Base-by-base conservation (phyloP, 2,329 filamentous ascomycete species). In the Pseudophaeomoniella oleicola region DNA sequence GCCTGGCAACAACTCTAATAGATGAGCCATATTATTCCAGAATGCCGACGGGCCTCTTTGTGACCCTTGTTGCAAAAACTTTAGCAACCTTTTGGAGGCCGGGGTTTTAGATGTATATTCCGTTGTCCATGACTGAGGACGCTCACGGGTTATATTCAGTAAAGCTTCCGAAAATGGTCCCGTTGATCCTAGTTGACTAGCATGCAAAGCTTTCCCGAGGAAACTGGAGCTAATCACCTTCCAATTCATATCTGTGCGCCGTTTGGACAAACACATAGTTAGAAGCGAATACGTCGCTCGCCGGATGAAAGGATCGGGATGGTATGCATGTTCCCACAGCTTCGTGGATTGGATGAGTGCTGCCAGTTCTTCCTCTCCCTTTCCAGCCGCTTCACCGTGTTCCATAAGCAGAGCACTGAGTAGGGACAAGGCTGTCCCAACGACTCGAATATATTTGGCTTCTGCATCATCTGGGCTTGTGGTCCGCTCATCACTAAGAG, bases 401-500 rank as follows among this genome's bases (percentile, higher is more conserved):
- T n/a, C n/a, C n/a, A 35, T 39, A 17, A 80, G 46, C 17, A 79
- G 55, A 38, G 67, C 66, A 12, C 64, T 65, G 14, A 78, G 59
- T 12, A 75, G 56, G 16, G 68, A 54, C 16, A 76, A 56, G 37
- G 67, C 72, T 5, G 72, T 72, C 2, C 71, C 68, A n/a, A 74
- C 66, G 3, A 94, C 86, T 33, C 90, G 72, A 42, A 77, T 73
- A 59, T 92, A 90, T 49, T 94, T 94, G 13, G 81, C 73, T 45
- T 86, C 73, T 3, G 85, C 78, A 53, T 98, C 90, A 46, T 96
- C 88, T 5, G 72, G 62, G 40, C 75, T 90, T 3, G 86, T 83
- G 1, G 77, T 84, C 16, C 88, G 72, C 58, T 92, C 83, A 53
- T 98, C 90, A 52, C 87, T 96, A 22, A 98, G 64, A 0, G 84